Evolutionary conservation across 1,139 yeast genomes (phyloP), one percentile per base, ranked within the genome.

Genomic region (Sugiyamaella grinbergsii): DNA sequence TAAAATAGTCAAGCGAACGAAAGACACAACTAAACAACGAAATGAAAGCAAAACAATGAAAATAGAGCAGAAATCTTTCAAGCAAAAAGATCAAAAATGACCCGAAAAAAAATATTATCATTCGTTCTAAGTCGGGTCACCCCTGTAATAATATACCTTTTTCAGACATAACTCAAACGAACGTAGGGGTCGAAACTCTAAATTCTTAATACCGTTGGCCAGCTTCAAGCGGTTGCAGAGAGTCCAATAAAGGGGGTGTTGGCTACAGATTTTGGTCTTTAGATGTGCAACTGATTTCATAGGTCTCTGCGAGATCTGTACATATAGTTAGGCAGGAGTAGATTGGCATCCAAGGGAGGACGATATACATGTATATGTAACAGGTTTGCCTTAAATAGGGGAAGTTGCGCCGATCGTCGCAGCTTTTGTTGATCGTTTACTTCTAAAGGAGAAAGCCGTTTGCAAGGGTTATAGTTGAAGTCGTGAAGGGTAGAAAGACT

Each of bases 151-250:
- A 33, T 33, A 33, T 33, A 33, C 22, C 37, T 33, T 34, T 36
- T 5, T 36, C 24, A 36, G 28, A 13, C 40, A 22, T 22, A 8
- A 36, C 15, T 36, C 40, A 36, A 11, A 2, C 15, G 5, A 36
- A 36, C 40, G 40, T 36, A 36, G 40, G 40, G 40, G 40, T 16
- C 20, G 18, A 23, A 36, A 36, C 40, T 36, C 28, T 36, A 36
- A 36, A 36, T 36, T 36, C 40, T 36, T 36, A 13, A n/a, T n/a
- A n/a, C n/a, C n/a, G n/a, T n/a, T n/a, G n/a, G n/a, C n/a, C n/a
- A n/a, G n/a, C n/a, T n/a, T n/a, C n/a, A 15, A 22, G 22, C 10
- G 37, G 18, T 33, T 36, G n/a, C n/a, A n/a, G n/a, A n/a, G n/a
- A n/a, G n/a, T 36, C 15, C 26, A 36, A 36, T 36, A 26, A 36